Evolutionary conservation across 139 green algal genomes (phyloP).

Genomic region (Gonium pectorale): DNA sequence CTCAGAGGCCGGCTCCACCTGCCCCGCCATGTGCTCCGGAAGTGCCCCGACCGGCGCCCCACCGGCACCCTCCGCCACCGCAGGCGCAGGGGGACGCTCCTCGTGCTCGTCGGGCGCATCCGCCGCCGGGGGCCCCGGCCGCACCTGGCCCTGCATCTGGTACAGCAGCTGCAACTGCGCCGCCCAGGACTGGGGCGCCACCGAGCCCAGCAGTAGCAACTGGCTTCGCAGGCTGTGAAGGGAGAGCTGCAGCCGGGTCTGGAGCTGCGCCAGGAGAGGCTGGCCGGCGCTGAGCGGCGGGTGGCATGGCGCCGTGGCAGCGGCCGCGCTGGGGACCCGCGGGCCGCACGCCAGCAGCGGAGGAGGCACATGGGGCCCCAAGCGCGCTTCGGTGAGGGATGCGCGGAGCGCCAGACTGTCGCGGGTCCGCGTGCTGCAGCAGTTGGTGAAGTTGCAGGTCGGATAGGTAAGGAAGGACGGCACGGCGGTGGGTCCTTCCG

Average conservation of each 20-base stretch:
- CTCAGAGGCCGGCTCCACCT: too few species aligned
- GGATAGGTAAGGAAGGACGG: neutral
- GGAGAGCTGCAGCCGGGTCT: neutral
- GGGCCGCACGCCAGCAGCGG: neutral
- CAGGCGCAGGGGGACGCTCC: neutral
- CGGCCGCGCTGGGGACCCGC: neutral
- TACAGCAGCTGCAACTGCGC: neutral
- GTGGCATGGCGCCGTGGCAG: neutral
- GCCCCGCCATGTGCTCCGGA: too few species aligned
- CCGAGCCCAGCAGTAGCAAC: neutral
- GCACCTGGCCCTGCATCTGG: neutral
- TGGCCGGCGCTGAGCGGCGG: neutral
- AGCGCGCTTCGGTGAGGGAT: neutral
- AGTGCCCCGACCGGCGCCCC: too few species aligned
- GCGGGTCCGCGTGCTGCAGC: neutral
- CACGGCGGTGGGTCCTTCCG: too few species aligned
- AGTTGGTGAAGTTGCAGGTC: neutral
- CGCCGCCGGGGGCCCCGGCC: neutral
- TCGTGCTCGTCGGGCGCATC: neutral
- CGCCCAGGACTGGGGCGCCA: neutral
- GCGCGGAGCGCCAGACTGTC: neutral
- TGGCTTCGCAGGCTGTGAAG: neutral
- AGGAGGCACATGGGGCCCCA: neutral
- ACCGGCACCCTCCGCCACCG: neutral
- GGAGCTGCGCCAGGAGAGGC: neutral